Evolutionary conservation across 176 grass and related monocot species (phyloP).

Genomic region (Eleusine indica): DNA sequence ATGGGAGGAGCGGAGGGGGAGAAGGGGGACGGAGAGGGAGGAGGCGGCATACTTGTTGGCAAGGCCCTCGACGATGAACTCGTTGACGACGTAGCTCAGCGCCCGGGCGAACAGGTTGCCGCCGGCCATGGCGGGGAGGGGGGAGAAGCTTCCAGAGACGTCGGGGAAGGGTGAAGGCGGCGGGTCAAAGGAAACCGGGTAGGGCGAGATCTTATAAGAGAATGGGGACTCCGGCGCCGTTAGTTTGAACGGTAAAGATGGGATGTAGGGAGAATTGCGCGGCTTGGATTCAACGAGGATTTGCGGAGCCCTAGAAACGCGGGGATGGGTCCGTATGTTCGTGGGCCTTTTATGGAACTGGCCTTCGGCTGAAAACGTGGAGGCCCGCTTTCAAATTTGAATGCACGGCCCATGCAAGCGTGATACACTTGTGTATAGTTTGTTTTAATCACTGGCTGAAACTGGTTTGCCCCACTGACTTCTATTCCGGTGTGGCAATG

Average conservation of each 20-base stretch:
- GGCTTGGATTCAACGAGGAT: not conserved
- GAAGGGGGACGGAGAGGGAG: not conserved
- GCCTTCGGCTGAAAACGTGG: not conserved
- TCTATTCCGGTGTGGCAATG: too few species aligned
- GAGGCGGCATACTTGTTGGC: conserved; percentile 55
- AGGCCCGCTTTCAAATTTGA: not conserved
- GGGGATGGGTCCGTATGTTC: not conserved
- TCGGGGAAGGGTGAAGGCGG: not conserved
- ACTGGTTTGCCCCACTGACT: too few species aligned
- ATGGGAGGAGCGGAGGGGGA: not conserved
- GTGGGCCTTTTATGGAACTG: not conserved
- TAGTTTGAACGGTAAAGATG: not conserved
- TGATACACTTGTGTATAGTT: too few species aligned
- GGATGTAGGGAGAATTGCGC: not conserved
- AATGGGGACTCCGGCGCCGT: not conserved
- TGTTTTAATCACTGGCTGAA: too few species aligned
- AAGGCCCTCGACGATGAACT: conserved; percentile 72
- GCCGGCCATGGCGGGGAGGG: conserved; percentile 50
- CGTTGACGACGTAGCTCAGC: conserved; percentile 64
- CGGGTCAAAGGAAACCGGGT: not conserved
- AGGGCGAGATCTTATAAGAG: not conserved
- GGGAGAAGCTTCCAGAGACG: conserved; percentile 16
- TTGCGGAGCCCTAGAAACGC: conserved; percentile 14
- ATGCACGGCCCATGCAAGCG: not conserved
- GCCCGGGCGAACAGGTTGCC: conserved; percentile 64